phyloP scores from a whole-genome alignment of 2,329 filamentous ascomycete species.

The Xylariaceae sp. region DNA sequence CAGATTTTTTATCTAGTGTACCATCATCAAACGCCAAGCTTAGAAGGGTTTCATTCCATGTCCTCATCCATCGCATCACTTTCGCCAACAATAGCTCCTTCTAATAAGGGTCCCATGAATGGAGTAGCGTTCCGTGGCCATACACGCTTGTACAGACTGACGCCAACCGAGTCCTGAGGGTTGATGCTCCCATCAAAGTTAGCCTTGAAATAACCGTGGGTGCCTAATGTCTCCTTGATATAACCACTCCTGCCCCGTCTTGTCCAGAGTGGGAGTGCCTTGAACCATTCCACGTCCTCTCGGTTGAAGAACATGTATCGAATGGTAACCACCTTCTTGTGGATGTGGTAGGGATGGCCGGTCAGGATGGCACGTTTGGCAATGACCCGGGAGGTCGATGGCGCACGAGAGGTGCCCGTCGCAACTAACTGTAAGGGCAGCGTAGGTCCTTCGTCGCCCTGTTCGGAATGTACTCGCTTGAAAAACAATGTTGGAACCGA shows the following conservation, averaged over 20 bases:
- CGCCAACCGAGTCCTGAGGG: constrained; percentile 87
- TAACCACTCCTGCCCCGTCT: constrained; percentile 81
- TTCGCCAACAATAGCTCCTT: constrained; percentile 28
- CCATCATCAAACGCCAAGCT: constrained; percentile 4
- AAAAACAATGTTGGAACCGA: constrained; percentile 88
- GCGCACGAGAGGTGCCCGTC: constrained; percentile 81
- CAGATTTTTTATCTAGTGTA: background rate
- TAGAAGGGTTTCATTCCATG: constrained; percentile 23
- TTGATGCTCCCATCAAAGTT: constrained; percentile 96
- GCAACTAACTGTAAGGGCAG: constrained; percentile 67
- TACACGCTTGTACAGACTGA: constrained; percentile 82
- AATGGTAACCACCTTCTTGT: constrained; percentile 94
- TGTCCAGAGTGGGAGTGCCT: constrained; percentile 92
- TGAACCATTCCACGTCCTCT: constrained; percentile 96
- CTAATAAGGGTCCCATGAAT: constrained; percentile 42
- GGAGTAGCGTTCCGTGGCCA: constrained; percentile 67
- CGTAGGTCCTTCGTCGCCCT: constrained; percentile 42
- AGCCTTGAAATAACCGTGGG: constrained; percentile 99
- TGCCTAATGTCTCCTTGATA: constrained; percentile 91
- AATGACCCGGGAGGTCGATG: constrained; percentile 72
- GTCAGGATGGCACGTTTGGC: constrained; percentile 93
- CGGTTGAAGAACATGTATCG: constrained; percentile 99
- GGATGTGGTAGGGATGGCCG: constrained; percentile 96
- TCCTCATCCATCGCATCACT: constrained; percentile 42
- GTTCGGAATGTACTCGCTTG: constrained; percentile 52